Base-by-base conservation (phyloP, 1,284 basidiomycete species). In the Melanopsichium pennsylvanicum region DNA sequence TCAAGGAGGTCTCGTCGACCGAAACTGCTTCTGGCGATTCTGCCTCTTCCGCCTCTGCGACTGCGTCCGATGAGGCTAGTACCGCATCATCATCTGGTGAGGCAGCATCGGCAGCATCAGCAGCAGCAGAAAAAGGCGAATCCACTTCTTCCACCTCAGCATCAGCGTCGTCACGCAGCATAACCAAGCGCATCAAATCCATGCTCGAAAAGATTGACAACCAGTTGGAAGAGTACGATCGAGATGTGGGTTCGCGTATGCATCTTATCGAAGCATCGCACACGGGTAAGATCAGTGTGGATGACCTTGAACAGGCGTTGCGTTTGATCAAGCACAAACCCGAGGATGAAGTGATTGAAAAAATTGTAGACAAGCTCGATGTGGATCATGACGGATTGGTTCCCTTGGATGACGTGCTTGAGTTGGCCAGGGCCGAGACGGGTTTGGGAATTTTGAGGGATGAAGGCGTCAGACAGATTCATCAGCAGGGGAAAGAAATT, bases 131-230 rank as follows among this genome's bases (percentile, higher is more conserved):
- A 7, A 38, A 52, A 32, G 29, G 26, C 25, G 55, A 55, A 18
- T 32, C 49, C 9, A 43, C 35, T n/a, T 34, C 51, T 2, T 47
- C 54, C n/a, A 22, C 51, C 5, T 62, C 70, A 12, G 47, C 61
- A 15, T 63, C 59, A 36, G 57, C 88, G n/a, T n/a, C n/a, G n/a
- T n/a, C n/a, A 25, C 88, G 89, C 49, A 89, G 89, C 25, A 84
- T 98, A 68, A 92, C 91, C 69, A 97, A 97, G 84, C 90, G 92
- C 40, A 94, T 99, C 81, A 90, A 93, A 56, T 86, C 87, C 32
- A 97, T 99, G 93, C 87, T 99, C 56, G 92, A 89, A 74, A 95
- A 95, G 85, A 90, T 99, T 82, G 95, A 99, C 84, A 82, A 86
- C 35, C 95, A 98, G 82, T 86, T 98, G 10, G 87, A 91, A 74